Percentiles rank a stretch among this genome's conserved stretches.
Evolutionary conservation across 768 basidiomycete species (phyloP).

Genomic region (Termitomyces sp.): DNA sequence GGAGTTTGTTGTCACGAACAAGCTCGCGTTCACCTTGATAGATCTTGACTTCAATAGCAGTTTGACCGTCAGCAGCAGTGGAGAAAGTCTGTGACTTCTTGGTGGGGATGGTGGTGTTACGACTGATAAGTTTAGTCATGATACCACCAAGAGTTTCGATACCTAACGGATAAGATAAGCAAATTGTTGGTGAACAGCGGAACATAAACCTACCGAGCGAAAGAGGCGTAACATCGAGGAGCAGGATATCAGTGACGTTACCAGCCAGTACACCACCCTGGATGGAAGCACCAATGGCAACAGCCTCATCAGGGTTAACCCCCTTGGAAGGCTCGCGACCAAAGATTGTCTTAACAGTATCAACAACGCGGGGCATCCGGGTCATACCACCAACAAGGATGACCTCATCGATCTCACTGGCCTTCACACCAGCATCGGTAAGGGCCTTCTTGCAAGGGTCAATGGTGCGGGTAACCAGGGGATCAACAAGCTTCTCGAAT

Average conservation of each 20-base stretch:
- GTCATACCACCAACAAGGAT: constrained; percentile 99
- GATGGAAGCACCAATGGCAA: constrained; percentile 96
- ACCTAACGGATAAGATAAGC: constrained; percentile 29
- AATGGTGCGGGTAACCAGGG: constrained; percentile 82
- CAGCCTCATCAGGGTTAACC: constrained; percentile 99
- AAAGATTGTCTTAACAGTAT: constrained; percentile 91
- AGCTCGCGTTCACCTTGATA: constrained; percentile 99
- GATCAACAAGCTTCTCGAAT: constrained; percentile 81
- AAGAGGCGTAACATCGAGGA: constrained; percentile 93
- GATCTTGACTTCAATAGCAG: constrained; percentile 99
- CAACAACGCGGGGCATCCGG: constrained; percentile 93
- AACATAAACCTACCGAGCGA: constrained; percentile 68
- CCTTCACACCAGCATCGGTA: constrained; percentile 87
- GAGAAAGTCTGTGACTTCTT: constrained; percentile 99
- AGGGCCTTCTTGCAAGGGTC: constrained; percentile 98
- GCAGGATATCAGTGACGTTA: constrained; percentile 91
- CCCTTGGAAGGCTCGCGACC: constrained; percentile 97
- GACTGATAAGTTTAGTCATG: constrained; percentile 97
- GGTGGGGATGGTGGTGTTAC: constrained; percentile 99
- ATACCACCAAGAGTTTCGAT: constrained; percentile 98
- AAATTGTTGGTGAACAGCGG: not conserved
- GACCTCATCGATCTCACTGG: constrained; percentile 91
- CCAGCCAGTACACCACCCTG: constrained; percentile 98
- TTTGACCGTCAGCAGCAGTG: constrained; percentile 97
- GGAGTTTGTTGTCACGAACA: constrained; percentile 95